Evolutionary conservation across 805 yeast species (phyloP).

Genomic region (Phaffomyces opuntiae): DNA sequence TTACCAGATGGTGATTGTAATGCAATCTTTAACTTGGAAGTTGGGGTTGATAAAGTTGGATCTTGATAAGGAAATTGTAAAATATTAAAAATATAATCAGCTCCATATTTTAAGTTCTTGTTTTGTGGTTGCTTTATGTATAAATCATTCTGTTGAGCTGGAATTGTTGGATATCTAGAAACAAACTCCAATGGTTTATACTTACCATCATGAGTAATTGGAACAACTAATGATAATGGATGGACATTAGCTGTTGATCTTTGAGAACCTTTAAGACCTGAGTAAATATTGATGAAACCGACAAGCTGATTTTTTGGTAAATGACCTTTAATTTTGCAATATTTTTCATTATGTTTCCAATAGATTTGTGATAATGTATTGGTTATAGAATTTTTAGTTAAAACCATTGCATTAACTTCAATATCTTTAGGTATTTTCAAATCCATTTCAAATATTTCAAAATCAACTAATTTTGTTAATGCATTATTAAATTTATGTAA

Average conservation of each 20-base stretch:
- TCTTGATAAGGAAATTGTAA: slow-evolving; percentile 38
- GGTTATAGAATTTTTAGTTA: slow-evolving; percentile 34
- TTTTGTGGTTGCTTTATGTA: slow-evolving; percentile 85
- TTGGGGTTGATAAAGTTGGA: background rate
- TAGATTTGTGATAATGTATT: slow-evolving; percentile 71
- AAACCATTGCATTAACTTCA: slow-evolving; percentile 58
- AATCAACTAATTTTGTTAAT: slow-evolving; percentile 61
- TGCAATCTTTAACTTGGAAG: slow-evolving; percentile 47
- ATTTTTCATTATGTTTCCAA: slow-evolving; percentile 58
- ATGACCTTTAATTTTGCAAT: slow-evolving; percentile 72
- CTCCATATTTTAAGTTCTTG: slow-evolving; percentile 46
- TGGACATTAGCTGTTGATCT: slow-evolving; percentile 50
- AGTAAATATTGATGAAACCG: slow-evolving; percentile 72
- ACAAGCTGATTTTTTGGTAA: slow-evolving; percentile 62
- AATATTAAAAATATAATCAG: slow-evolving; percentile 58
- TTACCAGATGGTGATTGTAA: slow-evolving; percentile 84
- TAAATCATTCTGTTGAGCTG: slow-evolving; percentile 61
- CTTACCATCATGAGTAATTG: slow-evolving; percentile 65
- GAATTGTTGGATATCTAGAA: slow-evolving; percentile 64
- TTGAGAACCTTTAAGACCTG: slow-evolving; percentile 58
- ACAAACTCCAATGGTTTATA: slow-evolving; percentile 62
- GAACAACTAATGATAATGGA: slow-evolving; percentile 67
- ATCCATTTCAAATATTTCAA: slow-evolving; percentile 75
- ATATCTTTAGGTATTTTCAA: slow-evolving; percentile 62
- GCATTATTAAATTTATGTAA: slow-evolving; percentile 72